These are phyloP conservation scores for Fonsecaea erecta DNA, from an alignment of 2,329 filamentous ascomycete species.

Conservation along the genomic window DNA sequence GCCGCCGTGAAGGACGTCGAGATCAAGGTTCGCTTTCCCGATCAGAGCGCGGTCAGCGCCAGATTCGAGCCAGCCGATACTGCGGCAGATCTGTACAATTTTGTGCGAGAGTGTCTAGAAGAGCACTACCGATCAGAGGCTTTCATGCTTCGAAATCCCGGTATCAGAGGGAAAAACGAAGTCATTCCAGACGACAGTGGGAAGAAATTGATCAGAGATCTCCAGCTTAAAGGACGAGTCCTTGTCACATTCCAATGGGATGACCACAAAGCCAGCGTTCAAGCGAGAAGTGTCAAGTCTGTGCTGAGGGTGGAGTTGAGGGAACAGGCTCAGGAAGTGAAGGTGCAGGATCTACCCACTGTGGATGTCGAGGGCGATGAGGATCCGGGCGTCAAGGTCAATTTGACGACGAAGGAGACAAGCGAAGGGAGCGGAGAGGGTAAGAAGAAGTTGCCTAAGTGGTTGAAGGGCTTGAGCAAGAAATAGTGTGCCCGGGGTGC, in stretches of 20 bases:
- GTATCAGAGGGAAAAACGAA: slow-evolving; percentile 51
- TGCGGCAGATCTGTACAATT: slow-evolving; percentile 72
- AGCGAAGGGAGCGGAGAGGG: slow-evolving; percentile 44
- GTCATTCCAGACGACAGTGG: slow-evolving; percentile 47
- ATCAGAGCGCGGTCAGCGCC: slow-evolving; percentile 77
- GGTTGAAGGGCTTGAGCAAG: slow-evolving; percentile 73
- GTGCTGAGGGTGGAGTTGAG: slow-evolving; percentile 67
- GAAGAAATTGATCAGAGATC: slow-evolving; percentile 67
- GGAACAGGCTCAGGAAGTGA: slow-evolving; percentile 68
- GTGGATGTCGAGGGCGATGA: slow-evolving; percentile 48
- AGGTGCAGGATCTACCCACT: slow-evolving; percentile 62
- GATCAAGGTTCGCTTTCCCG: slow-evolving; percentile 84
- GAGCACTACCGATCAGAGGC: slow-evolving; percentile 59
- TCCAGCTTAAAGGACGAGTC: slow-evolving; percentile 72
- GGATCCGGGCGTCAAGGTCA: slow-evolving; percentile 36
- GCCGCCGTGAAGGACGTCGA: slow-evolving; percentile 69
- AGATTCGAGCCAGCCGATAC: slow-evolving; percentile 71
- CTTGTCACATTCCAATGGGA: slow-evolving; percentile 79
- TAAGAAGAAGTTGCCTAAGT: slow-evolving; percentile 65
- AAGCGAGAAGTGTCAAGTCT: slow-evolving; percentile 57
- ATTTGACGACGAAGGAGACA: slow-evolving; percentile 43
- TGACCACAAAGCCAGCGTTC: slow-evolving; percentile 60
- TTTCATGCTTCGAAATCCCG: slow-evolving; percentile 73
- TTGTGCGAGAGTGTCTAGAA: slow-evolving; percentile 72
- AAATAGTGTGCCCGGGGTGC: slow-evolving; percentile 63